Base-by-base conservation (phyloP, 1,284 basidiomycete species). In the Ustilago crameri region DNA sequence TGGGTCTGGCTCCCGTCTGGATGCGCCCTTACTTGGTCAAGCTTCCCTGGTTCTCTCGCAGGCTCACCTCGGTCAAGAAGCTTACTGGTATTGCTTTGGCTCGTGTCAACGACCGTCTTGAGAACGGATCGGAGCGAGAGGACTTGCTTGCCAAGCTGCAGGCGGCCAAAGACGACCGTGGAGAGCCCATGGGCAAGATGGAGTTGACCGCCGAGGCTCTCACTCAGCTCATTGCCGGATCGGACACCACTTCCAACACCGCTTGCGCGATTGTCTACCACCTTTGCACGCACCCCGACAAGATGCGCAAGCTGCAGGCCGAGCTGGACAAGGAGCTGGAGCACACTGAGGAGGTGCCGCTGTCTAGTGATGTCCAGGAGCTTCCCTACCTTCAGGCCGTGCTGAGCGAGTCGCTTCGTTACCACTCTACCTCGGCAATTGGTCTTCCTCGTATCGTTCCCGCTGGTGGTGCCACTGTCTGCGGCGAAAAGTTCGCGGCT, bases 171-270 rank as follows among this genome's bases (percentile, higher is more conserved):
- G 93, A 95, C 80, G 89, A 90, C 52, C 87, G 90, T 22, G 93
- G 93, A 15, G 88, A 91, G 18, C 88, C 87, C 1, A 91, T 95
- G 90, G 88, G 90, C 0, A 86, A 87, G 46, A 88, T 88, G 78
- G 93, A 95, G 81, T 85, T 95, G 64, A 95, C 92, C 2, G 92
- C 92, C 1, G 93, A 95, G 84, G 92, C 79, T 30, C 84, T 92
- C 40, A 93, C 92, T 2, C 90, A 93, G 70, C 87, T 94, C 20
- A 93, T 94, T 71, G 93, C 92, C 9, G 78, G 78, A 30, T 69
- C 63, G 18, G 78, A 80, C 49, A 80, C 78, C 2, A 80, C 78
- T 5, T 78, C 76, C n/a, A 80, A 80, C 61, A 73, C 72, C 5
- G 51, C 74, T 0, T 74, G 75, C 24, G 78, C 78, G 23, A 92